A percentile compares a stretch with the other conserved stretches of the same genome.
phyloP scores from a whole-genome alignment of 2,329 filamentous ascomycete genomes.

The Venturia effusa region DNA sequence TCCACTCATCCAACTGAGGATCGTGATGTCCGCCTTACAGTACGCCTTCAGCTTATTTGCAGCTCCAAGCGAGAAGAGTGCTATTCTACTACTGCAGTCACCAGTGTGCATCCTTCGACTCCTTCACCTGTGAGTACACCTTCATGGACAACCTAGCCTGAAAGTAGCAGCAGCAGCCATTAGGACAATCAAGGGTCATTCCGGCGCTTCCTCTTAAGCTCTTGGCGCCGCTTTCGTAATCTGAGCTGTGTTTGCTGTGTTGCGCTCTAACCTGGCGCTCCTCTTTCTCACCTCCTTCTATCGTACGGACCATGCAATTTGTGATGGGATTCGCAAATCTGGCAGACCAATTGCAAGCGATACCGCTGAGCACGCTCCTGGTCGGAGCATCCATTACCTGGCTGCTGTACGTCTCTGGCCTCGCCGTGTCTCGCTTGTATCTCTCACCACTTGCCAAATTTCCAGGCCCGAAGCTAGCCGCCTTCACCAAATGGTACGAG shows the following conservation, averaged over 20 bases:
- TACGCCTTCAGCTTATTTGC: no score
- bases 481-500: slow-evolving; percentile 11
- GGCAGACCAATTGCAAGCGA: not conserved
- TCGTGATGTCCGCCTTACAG: no score
- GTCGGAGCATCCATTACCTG: not conserved
- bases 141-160: not conserved
- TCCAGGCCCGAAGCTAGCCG: slow-evolving; percentile 10
- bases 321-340: not conserved
- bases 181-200: not conserved
- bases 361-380: not conserved
- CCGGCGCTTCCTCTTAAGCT: not conserved
- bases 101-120: no score
- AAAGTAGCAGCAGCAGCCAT: no score
- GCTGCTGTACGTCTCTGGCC: slow-evolving; percentile 7
- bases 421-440: slow-evolving; percentile 10
- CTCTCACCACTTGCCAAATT: slow-evolving; percentile 10
- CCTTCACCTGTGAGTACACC: not conserved
- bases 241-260: not conserved
- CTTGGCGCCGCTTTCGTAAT: not conserved
- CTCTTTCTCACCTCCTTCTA: not conserved
- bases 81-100: no score
- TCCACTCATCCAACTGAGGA: no score
- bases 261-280: no score
- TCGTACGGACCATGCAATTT: not conserved
- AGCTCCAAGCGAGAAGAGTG: no score